Base-by-base conservation (phyloP, 2,329 filamentous ascomycete genomes). In the Nothophoma quercina region DNA sequence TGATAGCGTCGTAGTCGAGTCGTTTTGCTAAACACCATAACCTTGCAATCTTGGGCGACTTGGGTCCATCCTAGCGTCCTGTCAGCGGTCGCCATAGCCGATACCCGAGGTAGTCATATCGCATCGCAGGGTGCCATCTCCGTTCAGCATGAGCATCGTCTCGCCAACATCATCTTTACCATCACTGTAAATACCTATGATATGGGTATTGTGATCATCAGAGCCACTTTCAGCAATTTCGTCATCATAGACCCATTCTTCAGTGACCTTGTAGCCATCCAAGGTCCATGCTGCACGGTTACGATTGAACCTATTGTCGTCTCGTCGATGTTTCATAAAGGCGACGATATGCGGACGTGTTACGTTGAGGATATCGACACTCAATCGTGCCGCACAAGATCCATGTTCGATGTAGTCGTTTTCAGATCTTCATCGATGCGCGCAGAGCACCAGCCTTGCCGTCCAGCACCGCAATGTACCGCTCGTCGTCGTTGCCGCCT, bases 81-180 rank as follows among this genome's bases (percentile, higher is more conserved):
- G 55, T 42, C 46, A 58, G n/a, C 55, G 55, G 22, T 58, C 55
- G 10, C 55, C 51, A 19, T 58, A 51, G 18, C 40, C 55, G 16
- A 58, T 41, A 4, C 44, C 49, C 13, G 30, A 32, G 16, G 22
- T 22, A 6, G 51, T 28, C 40, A 58, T 46, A 6, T 39, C 38
- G 45, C 55, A 55, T 18, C 29, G 30, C 13, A 58, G 25, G 5
- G 16, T 49, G 7, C 55, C 51, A 29, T 58, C 38, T 23, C 55
- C 51, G 15, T 58, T 53, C 13, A 58, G 40, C 6, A 38, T 23
- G 35, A 58, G 55, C 38, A 41, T 43, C 7, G 55, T 58, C n/a
- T 58, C 55, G 12, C 46, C 35, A 8, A 58, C 51, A 38, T 58
- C 55, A 16, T 58, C 55, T 4, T 26, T 40, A 6, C 51, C 55